A percentile compares a stretch with the other conserved stretches of the same genome.
Evolutionary conservation across 257 asterid genomes (phyloP).

Genomic region (Anisodus acutangulus): DNA sequence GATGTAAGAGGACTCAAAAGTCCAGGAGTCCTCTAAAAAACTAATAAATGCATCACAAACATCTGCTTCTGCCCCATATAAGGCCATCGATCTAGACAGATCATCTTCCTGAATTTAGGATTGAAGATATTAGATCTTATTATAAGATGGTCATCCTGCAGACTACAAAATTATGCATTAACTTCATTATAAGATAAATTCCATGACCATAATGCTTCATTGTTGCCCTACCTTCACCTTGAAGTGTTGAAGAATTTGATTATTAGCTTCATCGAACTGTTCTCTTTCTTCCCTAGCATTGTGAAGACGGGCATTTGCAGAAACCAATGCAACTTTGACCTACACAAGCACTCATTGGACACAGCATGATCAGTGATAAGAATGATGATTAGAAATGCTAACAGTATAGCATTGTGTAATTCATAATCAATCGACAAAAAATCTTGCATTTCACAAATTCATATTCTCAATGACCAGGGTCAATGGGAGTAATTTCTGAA

Average conservation of each 20-base stretch:
- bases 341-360: slow-evolving; percentile 45
- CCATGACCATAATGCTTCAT: neutral
- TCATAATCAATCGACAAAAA: neutral
- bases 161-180: neutral
- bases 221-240: slow-evolving; percentile 59
- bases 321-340: slow-evolving; percentile 67
- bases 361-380: slow-evolving; percentile 30
- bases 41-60: slow-evolving; percentile 78
- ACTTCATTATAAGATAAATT: slow-evolving; percentile 24
- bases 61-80: slow-evolving; percentile 76
- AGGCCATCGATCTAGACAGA: slow-evolving; percentile 65
- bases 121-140: slow-evolving; percentile 27
- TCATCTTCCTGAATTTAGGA: slow-evolving; percentile 75
- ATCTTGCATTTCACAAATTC: neutral
- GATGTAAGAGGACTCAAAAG: slow-evolving; percentile 56
- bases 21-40: slow-evolving; percentile 69
- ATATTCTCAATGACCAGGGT: slow-evolving; percentile 11
- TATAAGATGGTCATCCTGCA: slow-evolving; percentile 17
- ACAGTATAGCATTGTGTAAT: neutral
- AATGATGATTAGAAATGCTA: slow-evolving; percentile 1
- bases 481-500: neutral
- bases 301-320: slow-evolving; percentile 71
- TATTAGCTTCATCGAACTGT: slow-evolving; percentile 89
- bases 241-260: slow-evolving; percentile 74
- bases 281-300: slow-evolving; percentile 89